Conservation (phyloP, 2,329 filamentous ascomycete species). For the Beauveria sp. region DNA sequence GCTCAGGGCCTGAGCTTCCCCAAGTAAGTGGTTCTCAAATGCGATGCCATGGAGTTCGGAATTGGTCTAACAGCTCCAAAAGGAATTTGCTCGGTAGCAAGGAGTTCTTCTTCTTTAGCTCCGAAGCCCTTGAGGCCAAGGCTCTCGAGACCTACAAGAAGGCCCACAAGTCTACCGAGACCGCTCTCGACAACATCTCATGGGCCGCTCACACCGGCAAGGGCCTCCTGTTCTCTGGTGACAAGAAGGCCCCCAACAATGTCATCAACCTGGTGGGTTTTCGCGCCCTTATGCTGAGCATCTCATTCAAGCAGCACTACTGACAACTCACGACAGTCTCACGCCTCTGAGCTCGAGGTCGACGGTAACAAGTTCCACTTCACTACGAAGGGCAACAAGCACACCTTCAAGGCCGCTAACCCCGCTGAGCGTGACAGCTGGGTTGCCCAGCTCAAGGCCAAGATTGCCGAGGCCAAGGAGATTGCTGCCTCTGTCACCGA, state of each 20-base stretch:
- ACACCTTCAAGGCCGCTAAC: slow-evolving; percentile 78
- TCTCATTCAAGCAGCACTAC: slow-evolving; percentile 3
- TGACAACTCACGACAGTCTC: slow-evolving; percentile 37
- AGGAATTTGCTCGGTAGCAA: slow-evolving; percentile 88
- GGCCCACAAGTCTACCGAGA: slow-evolving; percentile 72
- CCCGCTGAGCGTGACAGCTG: slow-evolving; percentile 82
- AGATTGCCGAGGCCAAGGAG: slow-evolving; percentile 79
- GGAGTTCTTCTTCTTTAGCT: slow-evolving; percentile 84
- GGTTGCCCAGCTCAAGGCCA: slow-evolving; percentile 75
- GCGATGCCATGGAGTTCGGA: neutral
- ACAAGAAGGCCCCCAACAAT: slow-evolving; percentile 74
- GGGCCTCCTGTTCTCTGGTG: slow-evolving; percentile 85
- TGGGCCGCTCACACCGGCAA: slow-evolving; percentile 94
- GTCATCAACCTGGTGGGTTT: slow-evolving; percentile 74
- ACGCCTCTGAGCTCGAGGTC: slow-evolving; percentile 62
- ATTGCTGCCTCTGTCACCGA: slow-evolving; percentile 64
- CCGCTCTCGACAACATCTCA: slow-evolving; percentile 71
- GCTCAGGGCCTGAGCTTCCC: slow-evolving; percentile 70
- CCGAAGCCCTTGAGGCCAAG: slow-evolving; percentile 66
- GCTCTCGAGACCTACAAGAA: slow-evolving; percentile 71
- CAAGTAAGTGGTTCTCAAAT: slow-evolving; percentile 59
- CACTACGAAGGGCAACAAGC: slow-evolving; percentile 80
- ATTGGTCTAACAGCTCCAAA: neutral
- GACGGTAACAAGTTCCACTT: slow-evolving; percentile 83
- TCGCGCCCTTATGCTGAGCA: neutral